These are phyloP conservation scores for Alternaria sp. DNA, from an alignment of 2,329 filamentous ascomycete species.

Conservation along the genomic window DNA sequence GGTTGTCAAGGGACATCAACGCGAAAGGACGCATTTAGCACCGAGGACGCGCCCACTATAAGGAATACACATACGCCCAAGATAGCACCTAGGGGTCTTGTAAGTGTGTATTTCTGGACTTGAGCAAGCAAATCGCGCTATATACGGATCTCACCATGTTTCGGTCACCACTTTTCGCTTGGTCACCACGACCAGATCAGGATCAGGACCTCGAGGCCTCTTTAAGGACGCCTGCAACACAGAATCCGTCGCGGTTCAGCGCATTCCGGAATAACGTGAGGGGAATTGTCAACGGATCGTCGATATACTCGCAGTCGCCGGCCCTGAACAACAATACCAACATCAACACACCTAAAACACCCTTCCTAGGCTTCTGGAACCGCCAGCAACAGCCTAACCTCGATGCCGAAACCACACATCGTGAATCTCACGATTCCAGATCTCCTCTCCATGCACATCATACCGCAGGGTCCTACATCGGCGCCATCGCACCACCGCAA, in stretches of 20 bases:
- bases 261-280: conserved; percentile 34
- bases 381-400: conserved; percentile 38
- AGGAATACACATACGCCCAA: conserved; percentile 30
- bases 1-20: conserved; percentile 21
- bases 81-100: conserved; percentile 19
- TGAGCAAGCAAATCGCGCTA: conserved; percentile 13
- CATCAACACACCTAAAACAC: conserved; percentile 44
- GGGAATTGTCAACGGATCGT: conserved; percentile 47
- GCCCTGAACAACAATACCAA: conserved; percentile 30
- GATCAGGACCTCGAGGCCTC: conserved; percentile 37
- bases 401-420: conserved; percentile 31
- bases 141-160: conserved; percentile 37
- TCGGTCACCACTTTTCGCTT: conserved; percentile 41
- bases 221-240: conserved; percentile 20
- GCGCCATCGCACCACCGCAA: conserved; percentile 37
- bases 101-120: conserved; percentile 20
- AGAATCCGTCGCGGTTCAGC: conserved; percentile 30
- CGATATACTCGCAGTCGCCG: conserved; percentile 48
- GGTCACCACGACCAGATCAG: conserved; percentile 45
- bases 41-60: conserved; percentile 38
- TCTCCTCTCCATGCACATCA: conserved; percentile 45
- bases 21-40: conserved; percentile 27
- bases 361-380: conserved; percentile 44
- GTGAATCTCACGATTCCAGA: conserved; percentile 37
- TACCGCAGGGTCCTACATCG: conserved; percentile 47